Conservation (phyloP, 106 monocot species). For the Dactylorhiza incarnata region DNA sequence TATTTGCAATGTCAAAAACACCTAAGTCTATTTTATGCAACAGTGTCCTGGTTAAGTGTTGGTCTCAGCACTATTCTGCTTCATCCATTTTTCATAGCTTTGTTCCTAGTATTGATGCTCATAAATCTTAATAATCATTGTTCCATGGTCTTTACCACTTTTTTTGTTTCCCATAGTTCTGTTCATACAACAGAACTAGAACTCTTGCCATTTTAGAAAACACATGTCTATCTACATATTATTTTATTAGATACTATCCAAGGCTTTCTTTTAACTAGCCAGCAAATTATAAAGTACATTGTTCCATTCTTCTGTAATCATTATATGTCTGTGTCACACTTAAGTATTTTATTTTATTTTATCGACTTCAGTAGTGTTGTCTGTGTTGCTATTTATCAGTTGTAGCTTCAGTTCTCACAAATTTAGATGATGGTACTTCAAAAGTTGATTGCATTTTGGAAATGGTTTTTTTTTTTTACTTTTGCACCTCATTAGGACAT, state of each 20-base stretch:
- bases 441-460: not conserved
- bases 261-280: not conserved
- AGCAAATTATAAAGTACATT: not conserved
- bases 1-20: not conserved
- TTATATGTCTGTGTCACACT: not conserved
- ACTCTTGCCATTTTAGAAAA: not conserved
- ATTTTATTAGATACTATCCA: not conserved
- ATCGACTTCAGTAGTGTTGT: not conserved
- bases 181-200: not conserved
- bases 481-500: not conserved
- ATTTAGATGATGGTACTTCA: not conserved
- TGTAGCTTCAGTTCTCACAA: not conserved
- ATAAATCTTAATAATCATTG: not conserved
- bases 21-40: not conserved
- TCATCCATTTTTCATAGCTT: no score
- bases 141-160: not conserved
- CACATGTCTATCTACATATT: not conserved
- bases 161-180: not conserved
- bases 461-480: not conserved
- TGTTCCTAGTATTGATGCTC: not conserved
- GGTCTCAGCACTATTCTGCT: not conserved
- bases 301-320: not conserved
- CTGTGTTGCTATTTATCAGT: not conserved
- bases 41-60: not conserved
- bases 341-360: not conserved